phyloP scores from a whole-genome alignment of 768 basidiomycete genomes.

The Termitomyces sp. region DNA sequence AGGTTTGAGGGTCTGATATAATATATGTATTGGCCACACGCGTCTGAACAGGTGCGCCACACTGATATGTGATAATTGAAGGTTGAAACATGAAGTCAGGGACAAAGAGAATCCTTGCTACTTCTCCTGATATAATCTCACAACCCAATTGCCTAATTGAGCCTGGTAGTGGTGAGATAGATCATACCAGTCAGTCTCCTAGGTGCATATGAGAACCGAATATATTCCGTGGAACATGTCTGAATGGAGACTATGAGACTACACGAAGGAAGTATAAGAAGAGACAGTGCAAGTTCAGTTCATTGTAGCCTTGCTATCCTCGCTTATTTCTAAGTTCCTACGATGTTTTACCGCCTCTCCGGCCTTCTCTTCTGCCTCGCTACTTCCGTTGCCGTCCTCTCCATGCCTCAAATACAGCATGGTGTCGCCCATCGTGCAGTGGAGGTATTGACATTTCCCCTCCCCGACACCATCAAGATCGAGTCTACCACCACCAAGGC shows the following conservation, averaged over 20 bases:
- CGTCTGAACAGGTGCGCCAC: neutral
- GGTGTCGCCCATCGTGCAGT: constrained; percentile 37
- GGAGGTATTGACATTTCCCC: neutral
- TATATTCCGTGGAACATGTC: too few species aligned
- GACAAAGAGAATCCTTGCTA: too few species aligned
- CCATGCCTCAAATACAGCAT: constrained; percentile 36
- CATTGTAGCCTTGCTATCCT: neutral
- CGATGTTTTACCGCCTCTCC: constrained; percentile 13
- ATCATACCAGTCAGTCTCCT: neutral
- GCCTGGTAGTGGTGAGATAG: neutral
- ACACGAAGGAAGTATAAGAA: neutral
- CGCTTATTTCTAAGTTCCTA: neutral
- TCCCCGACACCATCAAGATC: neutral
- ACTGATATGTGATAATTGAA: neutral
- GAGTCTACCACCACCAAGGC: neutral
- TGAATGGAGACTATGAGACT: neutral
- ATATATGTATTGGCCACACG: neutral
- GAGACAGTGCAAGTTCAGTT: neutral
- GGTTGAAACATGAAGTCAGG: neutral
- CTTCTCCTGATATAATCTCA: neutral
- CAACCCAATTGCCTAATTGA: neutral
- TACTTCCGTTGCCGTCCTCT: constrained; percentile 28
- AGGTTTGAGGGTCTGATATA: too few species aligned
- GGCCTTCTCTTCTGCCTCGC: constrained; percentile 24
- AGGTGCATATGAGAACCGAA: neutral